Base-by-base conservation (phyloP, 2,329 filamentous ascomycete species). In the Chaetoscypha palmicola region DNA sequence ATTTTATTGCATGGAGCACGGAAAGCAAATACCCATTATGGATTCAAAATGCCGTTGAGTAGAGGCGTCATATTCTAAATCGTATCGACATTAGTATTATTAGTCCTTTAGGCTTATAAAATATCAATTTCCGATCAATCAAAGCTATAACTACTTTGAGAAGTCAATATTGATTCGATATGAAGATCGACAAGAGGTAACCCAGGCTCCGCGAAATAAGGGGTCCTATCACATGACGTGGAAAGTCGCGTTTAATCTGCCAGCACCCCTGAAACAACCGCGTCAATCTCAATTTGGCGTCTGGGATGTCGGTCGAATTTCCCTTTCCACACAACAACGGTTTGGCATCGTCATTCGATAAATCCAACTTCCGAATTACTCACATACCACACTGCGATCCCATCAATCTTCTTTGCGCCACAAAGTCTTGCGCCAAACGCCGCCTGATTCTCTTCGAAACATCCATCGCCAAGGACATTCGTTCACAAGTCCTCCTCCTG, bases 251-350 rank as follows among this genome's bases (percentile, higher is more conserved):
- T 20, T 14, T 32, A 40, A 40, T 30, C 37, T 26, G 24, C 38
- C 16, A 10, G 38, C 38, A 38, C 46, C 49, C 51, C 46, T 51
- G 47, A 54, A 51, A 51, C 49, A 51, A 49, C 33, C 51, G 51
- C 51, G 49, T 49, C 41, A 24, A 20, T 26, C 36, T 33, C 36
- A 39, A 46, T 37, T 34, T 34, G 4, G 32, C n/a, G 3, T 17
- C 32, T 19, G 32, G 32, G 32, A 34, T n/a, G 19, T 34, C 32
- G 10, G 19, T 34, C 32, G 32, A 34, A 34, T 34, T 17, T 34
- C 32, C n/a, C 19, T 34, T 34, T 10, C 16, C 32, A 17, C 28
- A 31, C 28, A 31, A 28, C 28, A 11, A 31, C 28, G 9, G 16
- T 14, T 12, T 12, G 10, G n/a, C 32, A 34, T 19, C 32, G n/a